Conservation (phyloP, 257 asterid species). For the Nicotiana otophora region DNA sequence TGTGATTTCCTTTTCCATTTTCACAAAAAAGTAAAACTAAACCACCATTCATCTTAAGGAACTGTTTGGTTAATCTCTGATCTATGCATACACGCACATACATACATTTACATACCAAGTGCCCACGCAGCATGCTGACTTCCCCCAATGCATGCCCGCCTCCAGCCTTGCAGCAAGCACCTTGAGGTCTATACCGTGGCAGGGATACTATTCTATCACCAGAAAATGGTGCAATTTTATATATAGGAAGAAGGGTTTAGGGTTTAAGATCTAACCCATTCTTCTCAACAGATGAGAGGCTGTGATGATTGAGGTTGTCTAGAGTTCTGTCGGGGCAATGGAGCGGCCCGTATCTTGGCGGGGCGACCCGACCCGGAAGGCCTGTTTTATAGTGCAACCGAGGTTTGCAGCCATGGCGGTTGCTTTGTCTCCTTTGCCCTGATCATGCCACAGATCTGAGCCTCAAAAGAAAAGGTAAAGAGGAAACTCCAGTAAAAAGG, state of each 20-base stretch:
- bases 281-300: neutral
- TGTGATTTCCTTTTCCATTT: neutral
- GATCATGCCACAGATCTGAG: neutral
- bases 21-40: neutral
- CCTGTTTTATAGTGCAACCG: neutral
- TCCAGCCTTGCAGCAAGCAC: no score
- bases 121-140: no score
- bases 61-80: neutral
- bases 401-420: constrained; percentile 14
- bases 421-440: neutral
- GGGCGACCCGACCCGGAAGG: neutral
- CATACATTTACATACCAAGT: no score
- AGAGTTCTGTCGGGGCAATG: neutral
- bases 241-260: no score
- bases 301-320: constrained; percentile 1
- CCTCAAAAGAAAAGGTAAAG: neutral
- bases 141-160: no score
- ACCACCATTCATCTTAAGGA: neutral
- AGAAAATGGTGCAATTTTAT: no score
- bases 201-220: no score
- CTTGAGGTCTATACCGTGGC: no score
- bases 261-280: no score
- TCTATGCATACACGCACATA: no score
- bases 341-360: constrained; percentile 8
- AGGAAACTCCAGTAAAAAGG: no score